Evolutionary conservation across 208 protist species (phyloP).

Genomic region (Acanthamoeba culbertsoni): DNA sequence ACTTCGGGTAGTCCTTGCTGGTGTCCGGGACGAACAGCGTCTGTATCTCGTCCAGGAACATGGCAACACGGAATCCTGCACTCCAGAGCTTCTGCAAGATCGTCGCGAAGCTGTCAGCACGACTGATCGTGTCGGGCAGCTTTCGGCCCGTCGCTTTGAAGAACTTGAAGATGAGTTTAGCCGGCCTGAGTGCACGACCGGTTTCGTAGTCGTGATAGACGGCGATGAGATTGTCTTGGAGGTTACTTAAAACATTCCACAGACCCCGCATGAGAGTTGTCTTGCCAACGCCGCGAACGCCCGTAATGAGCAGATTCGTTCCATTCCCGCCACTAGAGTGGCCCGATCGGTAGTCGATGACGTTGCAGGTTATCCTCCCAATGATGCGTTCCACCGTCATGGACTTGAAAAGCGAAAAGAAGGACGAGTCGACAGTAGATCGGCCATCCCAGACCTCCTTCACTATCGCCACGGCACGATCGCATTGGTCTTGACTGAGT

Average conservation of each 20-base stretch:
- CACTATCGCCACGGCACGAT: too few species aligned
- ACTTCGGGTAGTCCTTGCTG: neutral
- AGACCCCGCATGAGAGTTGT: neutral
- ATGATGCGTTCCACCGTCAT: neutral
- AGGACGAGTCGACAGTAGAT: too few species aligned
- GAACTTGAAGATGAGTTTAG: neutral
- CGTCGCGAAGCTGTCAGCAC: neutral
- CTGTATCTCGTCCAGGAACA: conserved; percentile 5
- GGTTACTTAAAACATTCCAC: neutral
- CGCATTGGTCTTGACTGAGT: too few species aligned
- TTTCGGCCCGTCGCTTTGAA: neutral
- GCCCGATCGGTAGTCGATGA: neutral
- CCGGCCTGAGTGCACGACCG: neutral
- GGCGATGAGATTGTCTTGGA: neutral
- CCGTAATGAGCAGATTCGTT: neutral
- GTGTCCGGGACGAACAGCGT: neutral
- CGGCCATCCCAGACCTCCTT: too few species aligned
- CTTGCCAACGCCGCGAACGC: neutral
- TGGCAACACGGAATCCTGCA: neutral
- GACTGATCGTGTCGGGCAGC: neutral
- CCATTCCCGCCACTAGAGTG: neutral
- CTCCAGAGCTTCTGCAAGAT: neutral
- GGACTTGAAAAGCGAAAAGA: neutral
- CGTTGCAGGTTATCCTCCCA: neutral
- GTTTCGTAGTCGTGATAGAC: conserved; percentile 5